Conservation (phyloP, 78 protist genomes). For the Abeoforma whisleri region DNA sequence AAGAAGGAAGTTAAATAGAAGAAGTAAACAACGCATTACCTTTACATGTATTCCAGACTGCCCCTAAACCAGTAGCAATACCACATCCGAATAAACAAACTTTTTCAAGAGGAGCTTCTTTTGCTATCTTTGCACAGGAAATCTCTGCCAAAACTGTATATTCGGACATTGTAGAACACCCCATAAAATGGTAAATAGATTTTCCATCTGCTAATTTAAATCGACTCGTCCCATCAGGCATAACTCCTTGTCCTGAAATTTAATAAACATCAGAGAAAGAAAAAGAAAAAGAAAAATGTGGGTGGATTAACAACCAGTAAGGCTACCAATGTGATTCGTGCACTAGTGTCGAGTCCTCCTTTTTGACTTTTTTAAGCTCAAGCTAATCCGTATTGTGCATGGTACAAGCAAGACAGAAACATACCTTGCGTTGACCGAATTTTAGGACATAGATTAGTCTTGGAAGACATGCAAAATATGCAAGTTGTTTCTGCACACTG, state of each 20-base stretch:
- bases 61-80: slow-evolving; percentile 56
- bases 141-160: slow-evolving; percentile 84
- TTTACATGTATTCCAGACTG: slow-evolving; percentile 54
- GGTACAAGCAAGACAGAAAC: too few species aligned
- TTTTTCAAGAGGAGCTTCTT: slow-evolving; percentile 38
- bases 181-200: slow-evolving; percentile 50
- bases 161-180: slow-evolving; percentile 60
- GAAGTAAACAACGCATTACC: neutral
- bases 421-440: slow-evolving; percentile 58
- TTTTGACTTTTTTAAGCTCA: too few species aligned
- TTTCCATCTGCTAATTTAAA: slow-evolving; percentile 54
- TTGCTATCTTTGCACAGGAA: slow-evolving; percentile 56
- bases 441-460: slow-evolving; percentile 55
- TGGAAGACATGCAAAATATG: slow-evolving; percentile 46
- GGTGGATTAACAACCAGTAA: too few species aligned
- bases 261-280: too few species aligned
- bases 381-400: too few species aligned
- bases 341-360: too few species aligned
- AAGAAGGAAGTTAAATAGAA: neutral
- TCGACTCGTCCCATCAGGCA: slow-evolving; percentile 71
- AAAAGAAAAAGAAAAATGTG: too few species aligned
- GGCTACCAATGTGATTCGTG: too few species aligned
- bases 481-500: slow-evolving; percentile 54
- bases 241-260: slow-evolving; percentile 54
- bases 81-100: slow-evolving; percentile 62